Evolutionary conservation across 2,329 filamentous ascomycete genomes (phyloP), one percentile per base, ranked within the genome.

Genomic region (Alternaria solani): DNA sequence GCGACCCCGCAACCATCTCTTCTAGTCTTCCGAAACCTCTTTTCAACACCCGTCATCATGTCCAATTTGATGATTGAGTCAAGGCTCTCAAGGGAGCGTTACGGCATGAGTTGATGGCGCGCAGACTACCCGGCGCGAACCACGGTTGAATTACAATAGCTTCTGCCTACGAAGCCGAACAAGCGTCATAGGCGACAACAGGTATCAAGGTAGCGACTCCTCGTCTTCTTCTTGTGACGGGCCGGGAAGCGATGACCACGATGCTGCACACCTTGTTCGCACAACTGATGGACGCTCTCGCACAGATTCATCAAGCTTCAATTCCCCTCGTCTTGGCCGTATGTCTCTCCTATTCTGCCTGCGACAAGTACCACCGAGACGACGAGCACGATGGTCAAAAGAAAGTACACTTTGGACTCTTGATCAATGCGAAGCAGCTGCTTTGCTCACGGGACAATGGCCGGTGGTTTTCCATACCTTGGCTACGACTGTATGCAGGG

Each of bases 361-460:
- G 51, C 56, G 43, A 55, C 38, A 51, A 51, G 38, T 39, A 12
- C 9, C 3, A 20, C 51, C 44, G 25, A 39, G 39, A 14, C 44
- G 9, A 30, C 39, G 32, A 34, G 32, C 28, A 46, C 39, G 44
- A 52, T 60, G 39, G 41, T 25, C 57, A 36, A 51, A 25, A 26
- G 9, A 3, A 18, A 14, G 30, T 28, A 34, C 47, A 36, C 32
- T 57, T 28, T 48, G 26, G 36, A 48, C 26, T 41, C 48, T 42
- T 42, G 20, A 30, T 52, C 28, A 38, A 60, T 60, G 53, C 47
- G n/a, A 34, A 42, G 28, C 47, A 36, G 8, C 25, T 28, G 28
- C 23, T 8, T 23, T 39, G 30, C 20, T 34, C 16, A 20, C 12
- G 26, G 32, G 36, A 49, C 8, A 32, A 38, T 20, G n/a, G 14